Conservation (phyloP, 2,329 filamentous ascomycete genomes). For the Parafenestella ontariensis region DNA sequence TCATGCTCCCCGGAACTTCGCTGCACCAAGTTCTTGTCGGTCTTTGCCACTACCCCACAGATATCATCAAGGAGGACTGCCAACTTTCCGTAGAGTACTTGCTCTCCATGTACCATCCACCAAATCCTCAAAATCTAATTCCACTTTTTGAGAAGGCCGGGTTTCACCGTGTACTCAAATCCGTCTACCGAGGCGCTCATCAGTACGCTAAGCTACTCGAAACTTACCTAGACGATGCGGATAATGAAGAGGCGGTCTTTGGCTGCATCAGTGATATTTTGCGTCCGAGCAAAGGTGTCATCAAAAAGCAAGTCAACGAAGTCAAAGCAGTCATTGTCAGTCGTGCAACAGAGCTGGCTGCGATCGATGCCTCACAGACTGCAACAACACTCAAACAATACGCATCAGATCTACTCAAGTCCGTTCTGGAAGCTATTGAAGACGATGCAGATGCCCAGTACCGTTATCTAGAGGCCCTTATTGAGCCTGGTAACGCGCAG, state of each 20-base stretch:
- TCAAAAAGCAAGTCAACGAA: conserved; percentile 73
- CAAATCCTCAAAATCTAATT: conserved; percentile 78
- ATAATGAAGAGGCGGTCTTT: conserved; percentile 78
- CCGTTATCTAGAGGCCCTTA: conserved; percentile 75
- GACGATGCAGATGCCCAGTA: conserved; percentile 72
- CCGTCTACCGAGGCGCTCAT: conserved; percentile 79
- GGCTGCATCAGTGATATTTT: conserved; percentile 79
- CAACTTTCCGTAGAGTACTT: conserved; percentile 97
- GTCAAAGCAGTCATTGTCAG: conserved; percentile 71
- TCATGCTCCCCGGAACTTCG: conserved; percentile 85
- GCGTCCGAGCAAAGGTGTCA: conserved; percentile 67
- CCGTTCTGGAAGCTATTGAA: conserved; percentile 67
- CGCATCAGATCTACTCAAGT: conserved; percentile 70
- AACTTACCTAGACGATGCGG: conserved; percentile 83
- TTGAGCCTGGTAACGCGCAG: conserved; percentile 64
- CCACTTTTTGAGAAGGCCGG: conserved; percentile 78
- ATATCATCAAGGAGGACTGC: conserved; percentile 86
- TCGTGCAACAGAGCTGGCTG: conserved; percentile 71
- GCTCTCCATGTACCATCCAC: conserved; percentile 89
- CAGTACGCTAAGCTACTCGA: conserved; percentile 80
- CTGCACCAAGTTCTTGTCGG: conserved; percentile 81
- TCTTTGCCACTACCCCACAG: conserved; percentile 82
- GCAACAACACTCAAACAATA: conserved; percentile 70
- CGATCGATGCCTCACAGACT: conserved; percentile 69
- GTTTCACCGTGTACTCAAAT: conserved; percentile 92